phyloP scores from a whole-genome alignment of 2,329 filamentous ascomycete genomes.

The Aschersonia sp. region DNA sequence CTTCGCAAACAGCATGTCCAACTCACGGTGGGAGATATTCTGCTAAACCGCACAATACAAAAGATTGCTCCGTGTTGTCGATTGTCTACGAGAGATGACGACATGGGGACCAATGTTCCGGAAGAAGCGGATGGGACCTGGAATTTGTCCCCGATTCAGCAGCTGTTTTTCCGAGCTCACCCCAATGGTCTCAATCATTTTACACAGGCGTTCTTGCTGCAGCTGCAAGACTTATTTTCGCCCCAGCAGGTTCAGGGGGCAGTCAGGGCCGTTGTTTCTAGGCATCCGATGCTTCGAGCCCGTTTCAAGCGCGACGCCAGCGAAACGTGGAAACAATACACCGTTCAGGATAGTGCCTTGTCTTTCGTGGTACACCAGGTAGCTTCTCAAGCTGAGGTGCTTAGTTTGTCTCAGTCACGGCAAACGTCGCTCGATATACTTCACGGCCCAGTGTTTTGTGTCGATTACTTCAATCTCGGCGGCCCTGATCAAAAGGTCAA shows the following conservation, averaged over 20 bases:
- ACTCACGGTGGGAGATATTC: constrained; percentile 25
- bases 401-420: neutral
- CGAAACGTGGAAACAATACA: neutral
- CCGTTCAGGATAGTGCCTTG: neutral
- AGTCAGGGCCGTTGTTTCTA: neutral
- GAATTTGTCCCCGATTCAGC: neutral
- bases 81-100: neutral
- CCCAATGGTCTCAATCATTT: neutral
- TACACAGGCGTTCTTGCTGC: neutral
- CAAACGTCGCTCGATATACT: neutral
- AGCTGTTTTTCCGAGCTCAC: neutral
- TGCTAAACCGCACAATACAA: neutral
- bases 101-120: neutral
- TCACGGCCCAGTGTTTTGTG: neutral
- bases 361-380: neutral
- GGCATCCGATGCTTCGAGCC: neutral
- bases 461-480: neutral
- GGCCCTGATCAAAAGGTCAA: neutral
- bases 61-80: neutral
- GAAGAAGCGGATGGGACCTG: neutral
- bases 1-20: constrained; percentile 19
- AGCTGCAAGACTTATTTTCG: neutral
- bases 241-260: neutral
- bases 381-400: neutral
- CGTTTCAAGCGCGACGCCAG: neutral